Evolutionary conservation across 441 rosid genomes (phyloP).

Genomic region (Manihot esculenta): DNA sequence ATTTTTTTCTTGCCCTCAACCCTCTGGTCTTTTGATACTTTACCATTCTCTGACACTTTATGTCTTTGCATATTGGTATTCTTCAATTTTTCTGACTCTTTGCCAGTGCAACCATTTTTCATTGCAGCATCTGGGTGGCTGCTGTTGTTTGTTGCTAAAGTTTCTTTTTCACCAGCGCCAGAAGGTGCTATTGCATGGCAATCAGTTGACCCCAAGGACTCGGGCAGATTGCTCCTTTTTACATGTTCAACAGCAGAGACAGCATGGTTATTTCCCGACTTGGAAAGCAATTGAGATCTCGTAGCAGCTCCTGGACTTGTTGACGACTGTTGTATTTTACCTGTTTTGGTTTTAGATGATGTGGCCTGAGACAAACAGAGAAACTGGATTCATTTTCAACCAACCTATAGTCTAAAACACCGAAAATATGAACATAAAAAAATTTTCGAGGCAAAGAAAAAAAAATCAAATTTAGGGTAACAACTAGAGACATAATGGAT

Average conservation of each 20-base stretch:
- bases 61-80: constrained; percentile 27
- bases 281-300: constrained; percentile 27
- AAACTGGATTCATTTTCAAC: constrained; percentile 6
- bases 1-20: constrained; percentile 26
- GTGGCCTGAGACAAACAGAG: constrained; percentile 24
- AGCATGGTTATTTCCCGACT: constrained; percentile 24
- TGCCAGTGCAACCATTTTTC: constrained; percentile 19
- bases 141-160: constrained; percentile 18
- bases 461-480: too few species aligned
- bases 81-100: constrained; percentile 29
- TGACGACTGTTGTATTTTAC: constrained; percentile 23
- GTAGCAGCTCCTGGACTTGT: constrained; percentile 26
- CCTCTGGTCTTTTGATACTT: constrained; percentile 27
- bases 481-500: too few species aligned
- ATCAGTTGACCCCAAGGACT: constrained; percentile 24
- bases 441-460: not conserved
- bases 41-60: constrained; percentile 14
- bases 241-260: constrained; percentile 16
- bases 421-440: not conserved
- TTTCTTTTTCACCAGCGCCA: constrained; percentile 16
- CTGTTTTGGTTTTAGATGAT: constrained; percentile 25
- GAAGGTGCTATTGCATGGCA: constrained; percentile 19
- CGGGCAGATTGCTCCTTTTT: constrained; percentile 4
- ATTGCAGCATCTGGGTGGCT: constrained; percentile 19
- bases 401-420: not conserved